Base-by-base conservation (phyloP, 2,329 filamentous ascomycete species). In the Alternaria arborescens region DNA sequence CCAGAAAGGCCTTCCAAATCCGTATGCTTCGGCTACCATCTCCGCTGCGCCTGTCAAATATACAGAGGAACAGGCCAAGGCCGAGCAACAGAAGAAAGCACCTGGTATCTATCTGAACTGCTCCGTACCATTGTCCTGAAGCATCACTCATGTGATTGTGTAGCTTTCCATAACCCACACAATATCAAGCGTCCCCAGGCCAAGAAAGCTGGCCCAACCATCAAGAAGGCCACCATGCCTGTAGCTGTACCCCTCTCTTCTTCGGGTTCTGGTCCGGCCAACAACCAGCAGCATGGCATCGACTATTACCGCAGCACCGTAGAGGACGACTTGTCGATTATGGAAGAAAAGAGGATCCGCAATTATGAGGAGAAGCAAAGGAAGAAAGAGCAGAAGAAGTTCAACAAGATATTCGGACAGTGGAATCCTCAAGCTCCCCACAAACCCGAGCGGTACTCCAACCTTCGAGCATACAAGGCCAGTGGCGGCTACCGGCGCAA, bases 251-350 rank as follows among this genome's bases (percentile, higher is more conserved):
- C 69, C n/a, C 60, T 56, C 32, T 61, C 64, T 28, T 57, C 62
- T 12, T 62, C 70, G 42, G 68, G 61, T 34, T 57, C 66, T 5
- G 58, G 62, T 5, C 55, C 71, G 24, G 52, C 61, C 30, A 56
- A 53, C 10, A 16, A 62, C 26, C 67, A 73, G 52, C 69, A 70
- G 51, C 68, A 68, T 60, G 65, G 65, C 22, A 67, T 73, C 60
- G 68, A 74, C 46, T 75, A 67, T 48, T 76, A 97, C 78, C 97
- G 93, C 91, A 87, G 87, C 1, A 89, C 87, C 50, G 91, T 93
- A n/a, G 92, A 97, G 68, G 92, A 97, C 57, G 93, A 93, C 71
- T 84, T 86, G 28, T 85, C 87, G 66, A 85, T 83, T 65, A 87
- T 88, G 63, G 93, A 92, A 75, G 83, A 82, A 44, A 82, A 79